Evolutionary conservation across 2,329 filamentous ascomycete genomes (phyloP).

Genomic region (Aspergillus fumigatiaffinis): DNA sequence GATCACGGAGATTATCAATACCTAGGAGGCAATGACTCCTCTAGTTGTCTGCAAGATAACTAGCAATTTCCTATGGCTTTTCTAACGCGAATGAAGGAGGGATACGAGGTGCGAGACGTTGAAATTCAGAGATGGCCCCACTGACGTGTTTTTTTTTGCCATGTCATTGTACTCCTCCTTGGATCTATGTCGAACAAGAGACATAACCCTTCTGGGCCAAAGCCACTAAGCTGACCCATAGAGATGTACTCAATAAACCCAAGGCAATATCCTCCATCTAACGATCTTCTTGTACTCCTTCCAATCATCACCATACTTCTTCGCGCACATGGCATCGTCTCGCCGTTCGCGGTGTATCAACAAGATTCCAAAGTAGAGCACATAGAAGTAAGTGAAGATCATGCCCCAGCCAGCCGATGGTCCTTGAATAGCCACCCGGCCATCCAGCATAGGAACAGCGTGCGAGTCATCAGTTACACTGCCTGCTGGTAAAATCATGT

Average conservation of each 20-base stretch:
- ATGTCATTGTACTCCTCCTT: too few species aligned
- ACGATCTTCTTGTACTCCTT: constrained; percentile 77
- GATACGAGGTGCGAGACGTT: too few species aligned
- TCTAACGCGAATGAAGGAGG: too few species aligned
- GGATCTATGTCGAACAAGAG: too few species aligned
- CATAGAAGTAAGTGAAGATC: constrained; percentile 85
- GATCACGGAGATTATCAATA: too few species aligned
- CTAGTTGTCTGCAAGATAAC: too few species aligned
- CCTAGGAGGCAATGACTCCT: too few species aligned
- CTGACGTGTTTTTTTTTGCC: too few species aligned
- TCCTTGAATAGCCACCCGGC: constrained; percentile 9
- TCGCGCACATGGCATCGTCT: constrained; percentile 80
- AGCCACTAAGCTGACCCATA: too few species aligned
- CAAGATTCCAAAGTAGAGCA: constrained; percentile 81
- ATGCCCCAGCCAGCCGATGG: constrained; percentile 64
- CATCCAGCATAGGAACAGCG: constrained; percentile 51
- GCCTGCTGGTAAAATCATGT: constrained; percentile 52
- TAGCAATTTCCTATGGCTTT: too few species aligned
- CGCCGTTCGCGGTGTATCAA: constrained; percentile 77
- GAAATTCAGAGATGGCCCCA: too few species aligned
- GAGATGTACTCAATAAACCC: constrained; percentile 64
- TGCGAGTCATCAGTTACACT: constrained; percentile 18
- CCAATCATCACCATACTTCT: constrained; percentile 90
- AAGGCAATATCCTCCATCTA: constrained; percentile 73
- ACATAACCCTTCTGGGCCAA: too few species aligned